Conservation (phyloP, 441 rosid genomes). For the Populus tomentosa region DNA sequence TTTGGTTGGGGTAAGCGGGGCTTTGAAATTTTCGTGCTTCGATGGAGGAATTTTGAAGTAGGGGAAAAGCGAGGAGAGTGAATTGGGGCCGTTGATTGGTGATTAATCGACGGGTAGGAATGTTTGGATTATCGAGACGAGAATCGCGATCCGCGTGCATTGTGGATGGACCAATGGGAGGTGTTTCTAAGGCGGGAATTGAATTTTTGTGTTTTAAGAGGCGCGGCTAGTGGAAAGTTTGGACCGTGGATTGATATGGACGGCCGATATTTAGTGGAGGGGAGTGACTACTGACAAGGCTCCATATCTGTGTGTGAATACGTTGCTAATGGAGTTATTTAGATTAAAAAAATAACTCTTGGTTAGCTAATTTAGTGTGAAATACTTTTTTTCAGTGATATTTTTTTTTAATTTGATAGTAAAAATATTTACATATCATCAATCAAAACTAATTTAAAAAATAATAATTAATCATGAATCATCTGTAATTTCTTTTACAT, state of each 20-base stretch:
- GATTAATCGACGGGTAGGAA: background rate
- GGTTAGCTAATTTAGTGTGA: background rate
- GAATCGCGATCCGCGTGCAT: constrained; percentile 6
- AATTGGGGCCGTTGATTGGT: background rate
- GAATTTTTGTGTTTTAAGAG: background rate
- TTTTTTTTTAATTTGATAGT: no score
- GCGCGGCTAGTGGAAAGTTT: background rate
- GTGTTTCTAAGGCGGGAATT: background rate
- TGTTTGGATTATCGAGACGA: background rate
- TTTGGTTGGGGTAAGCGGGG: background rate
- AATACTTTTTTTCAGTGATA: background rate
- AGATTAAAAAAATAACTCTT: background rate
- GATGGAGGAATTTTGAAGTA: background rate
- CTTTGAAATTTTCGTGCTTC: background rate
- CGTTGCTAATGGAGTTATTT: no score
- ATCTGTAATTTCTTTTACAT: no score
- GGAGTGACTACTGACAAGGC: no score
- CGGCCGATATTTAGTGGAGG: background rate
- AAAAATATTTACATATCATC: no score
- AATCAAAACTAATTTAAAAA: no score
- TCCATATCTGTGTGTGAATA: no score
- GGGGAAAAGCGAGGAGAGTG: background rate
- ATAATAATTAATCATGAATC: no score
- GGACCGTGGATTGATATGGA: background rate
- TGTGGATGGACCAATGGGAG: background rate